Percentiles rank a stretch among this genome's conserved stretches.
phyloP scores from a whole-genome alignment of 495 filamentous ascomycete species.

The Schizothecium vesticola region DNA sequence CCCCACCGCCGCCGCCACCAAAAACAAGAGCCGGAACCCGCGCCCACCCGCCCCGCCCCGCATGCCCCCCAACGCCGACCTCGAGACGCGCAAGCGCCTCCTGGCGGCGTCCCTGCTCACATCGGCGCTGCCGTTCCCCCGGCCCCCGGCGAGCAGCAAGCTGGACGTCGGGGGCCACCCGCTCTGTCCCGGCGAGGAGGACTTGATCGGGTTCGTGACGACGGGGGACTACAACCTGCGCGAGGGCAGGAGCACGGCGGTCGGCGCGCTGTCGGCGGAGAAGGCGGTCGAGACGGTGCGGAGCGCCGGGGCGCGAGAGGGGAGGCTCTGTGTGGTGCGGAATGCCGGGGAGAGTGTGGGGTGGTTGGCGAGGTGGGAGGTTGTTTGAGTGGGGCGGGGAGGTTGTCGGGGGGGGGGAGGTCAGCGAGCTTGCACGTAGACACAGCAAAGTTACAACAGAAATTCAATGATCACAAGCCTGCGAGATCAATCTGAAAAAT shows the following conservation, averaged over 20 bases:
- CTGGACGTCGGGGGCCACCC: constrained; percentile 50
- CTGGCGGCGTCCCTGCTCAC: constrained; percentile 50
- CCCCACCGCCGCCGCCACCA: neutral
- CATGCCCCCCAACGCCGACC: constrained; percentile 21
- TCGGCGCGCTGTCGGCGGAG: constrained; percentile 63
- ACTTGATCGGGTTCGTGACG: constrained; percentile 89
- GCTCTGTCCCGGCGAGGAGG: constrained; percentile 62
- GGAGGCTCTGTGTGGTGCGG: constrained; percentile 69
- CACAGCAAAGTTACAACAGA: neutral
- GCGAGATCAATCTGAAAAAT: neutral
- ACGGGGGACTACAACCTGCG: constrained; percentile 78
- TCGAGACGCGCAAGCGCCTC: constrained; percentile 43
- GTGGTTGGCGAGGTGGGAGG: constrained; percentile 75
- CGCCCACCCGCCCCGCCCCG: constrained; percentile 10
- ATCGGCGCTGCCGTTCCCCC: constrained; percentile 21
- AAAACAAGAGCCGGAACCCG: constrained; percentile 10
- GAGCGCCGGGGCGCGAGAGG: constrained; percentile 20
- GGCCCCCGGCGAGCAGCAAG: constrained; percentile 19
- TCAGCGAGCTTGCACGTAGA: neutral
- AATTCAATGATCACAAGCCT: no score
- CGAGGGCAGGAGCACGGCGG: constrained; percentile 67
- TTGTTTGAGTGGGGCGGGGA: constrained; percentile 61
- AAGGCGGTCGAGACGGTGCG: constrained; percentile 43
- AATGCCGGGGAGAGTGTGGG: constrained; percentile 71
- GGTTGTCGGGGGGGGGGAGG: constrained; percentile 44